Percentiles rank a stretch among this genome's conserved stretches.
These are phyloP conservation scores for Leishmania tarentolae DNA, from an alignment of 208 protist genomes.

Conservation along the genomic window DNA sequence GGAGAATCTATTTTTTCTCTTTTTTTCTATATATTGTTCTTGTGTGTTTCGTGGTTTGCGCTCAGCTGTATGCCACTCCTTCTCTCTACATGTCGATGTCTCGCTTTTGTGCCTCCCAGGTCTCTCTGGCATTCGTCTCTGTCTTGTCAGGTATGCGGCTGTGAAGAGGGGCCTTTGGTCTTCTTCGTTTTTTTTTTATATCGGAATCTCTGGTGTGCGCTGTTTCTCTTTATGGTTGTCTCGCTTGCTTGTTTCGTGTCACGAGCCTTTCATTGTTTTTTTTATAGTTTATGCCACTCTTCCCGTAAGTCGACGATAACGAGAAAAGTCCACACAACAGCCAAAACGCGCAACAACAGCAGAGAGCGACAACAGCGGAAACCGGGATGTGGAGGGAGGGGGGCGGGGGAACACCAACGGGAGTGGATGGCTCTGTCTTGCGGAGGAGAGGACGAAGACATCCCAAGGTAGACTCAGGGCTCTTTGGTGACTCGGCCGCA, in stretches of 20 bases:
- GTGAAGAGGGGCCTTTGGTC: background rate
- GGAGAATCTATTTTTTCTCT: background rate
- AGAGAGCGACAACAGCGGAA: too few relatives aligned
- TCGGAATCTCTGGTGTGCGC: background rate
- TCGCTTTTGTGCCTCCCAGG: background rate
- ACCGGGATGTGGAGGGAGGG: too few relatives aligned
- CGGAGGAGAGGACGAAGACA: background rate
- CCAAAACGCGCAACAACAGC: background rate
- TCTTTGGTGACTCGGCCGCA: background rate
- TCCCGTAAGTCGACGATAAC: slow-evolving; percentile 1
- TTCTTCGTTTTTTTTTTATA: background rate
- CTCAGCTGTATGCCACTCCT: background rate
- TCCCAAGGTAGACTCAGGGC: background rate
- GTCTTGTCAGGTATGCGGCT: background rate
- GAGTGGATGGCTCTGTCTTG: background rate
- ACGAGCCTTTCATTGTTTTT: background rate
- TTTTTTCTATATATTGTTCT: background rate
- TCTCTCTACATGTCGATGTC: background rate
- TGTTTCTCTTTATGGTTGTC: background rate
- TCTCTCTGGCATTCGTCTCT: background rate
- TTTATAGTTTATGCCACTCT: background rate
- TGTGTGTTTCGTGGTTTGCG: background rate
- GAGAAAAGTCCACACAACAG: background rate
- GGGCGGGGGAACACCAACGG: too few relatives aligned
- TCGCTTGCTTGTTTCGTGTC: background rate